Evolutionary conservation across 2,329 filamentous ascomycete species (phyloP).

Genomic region (Fusarium scirpi): DNA sequence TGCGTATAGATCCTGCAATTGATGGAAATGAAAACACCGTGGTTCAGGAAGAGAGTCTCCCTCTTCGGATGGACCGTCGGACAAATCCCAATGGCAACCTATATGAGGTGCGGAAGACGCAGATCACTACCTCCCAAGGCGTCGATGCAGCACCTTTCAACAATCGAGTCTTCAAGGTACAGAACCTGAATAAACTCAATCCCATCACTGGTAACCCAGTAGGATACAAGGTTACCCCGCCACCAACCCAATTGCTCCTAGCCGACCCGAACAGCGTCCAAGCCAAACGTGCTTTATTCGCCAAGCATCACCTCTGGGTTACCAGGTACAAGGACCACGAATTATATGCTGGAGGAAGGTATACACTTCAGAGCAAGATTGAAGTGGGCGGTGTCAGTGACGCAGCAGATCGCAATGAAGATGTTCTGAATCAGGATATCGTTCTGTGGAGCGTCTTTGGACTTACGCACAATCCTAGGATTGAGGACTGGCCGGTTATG

Average conservation of each 20-base stretch:
- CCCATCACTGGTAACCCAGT: conserved; percentile 59
- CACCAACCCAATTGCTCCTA: conserved; percentile 55
- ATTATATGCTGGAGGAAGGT: conserved; percentile 58
- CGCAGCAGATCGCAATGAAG: conserved; percentile 12
- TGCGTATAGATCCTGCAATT: conserved; percentile 74
- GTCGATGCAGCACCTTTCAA: conserved; percentile 62
- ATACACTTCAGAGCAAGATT: conserved; percentile 48
- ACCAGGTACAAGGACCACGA: conserved; percentile 60
- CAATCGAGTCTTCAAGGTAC: conserved; percentile 64
- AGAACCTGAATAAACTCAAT: conserved; percentile 59
- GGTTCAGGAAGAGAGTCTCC: conserved; percentile 55
- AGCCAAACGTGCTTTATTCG: conserved; percentile 56
- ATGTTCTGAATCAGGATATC: conserved; percentile 22
- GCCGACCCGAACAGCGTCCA: conserved; percentile 57
- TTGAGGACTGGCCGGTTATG: conserved; percentile 22
- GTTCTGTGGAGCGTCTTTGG: conserved; percentile 24
- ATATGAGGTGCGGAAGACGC: conserved; percentile 58
- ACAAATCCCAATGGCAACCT: conserved; percentile 64
- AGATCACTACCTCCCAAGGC: conserved; percentile 58
- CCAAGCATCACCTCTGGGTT: conserved; percentile 60
- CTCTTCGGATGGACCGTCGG: conserved; percentile 57
- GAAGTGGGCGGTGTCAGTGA: conserved; percentile 13
- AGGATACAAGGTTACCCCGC: conserved; percentile 61
- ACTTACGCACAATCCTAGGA: conserved; percentile 8
- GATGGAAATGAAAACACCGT: conserved; percentile 71